A percentile compares a stretch with the other conserved stretches of the same genome.
Evolutionary conservation across 345 rosid species (phyloP).

Genomic region (Conringia planisiliqua): DNA sequence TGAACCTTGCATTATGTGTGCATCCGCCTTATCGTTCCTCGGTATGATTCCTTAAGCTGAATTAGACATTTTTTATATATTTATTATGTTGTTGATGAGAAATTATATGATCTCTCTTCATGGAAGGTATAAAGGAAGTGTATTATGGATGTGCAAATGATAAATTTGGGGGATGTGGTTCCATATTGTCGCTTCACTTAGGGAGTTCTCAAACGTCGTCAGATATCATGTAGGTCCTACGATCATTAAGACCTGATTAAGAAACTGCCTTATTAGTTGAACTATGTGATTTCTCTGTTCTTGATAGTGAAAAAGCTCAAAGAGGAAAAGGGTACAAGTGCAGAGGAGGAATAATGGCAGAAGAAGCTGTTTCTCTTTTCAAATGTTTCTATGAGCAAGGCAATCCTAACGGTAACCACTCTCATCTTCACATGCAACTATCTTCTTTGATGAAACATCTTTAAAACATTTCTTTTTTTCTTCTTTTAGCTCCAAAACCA

Average conservation of each 20-base stretch:
- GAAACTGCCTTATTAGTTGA: background rate
- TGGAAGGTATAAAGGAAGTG: slow-evolving; percentile 60
- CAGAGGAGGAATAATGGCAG: slow-evolving; percentile 70
- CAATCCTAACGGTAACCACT: slow-evolving; percentile 71
- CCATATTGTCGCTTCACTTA: slow-evolving; percentile 56
- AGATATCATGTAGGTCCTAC: slow-evolving; percentile 26
- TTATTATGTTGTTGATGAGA: background rate
- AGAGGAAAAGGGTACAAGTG: slow-evolving; percentile 49
- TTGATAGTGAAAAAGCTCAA: slow-evolving; percentile 32
- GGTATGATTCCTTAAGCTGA: slow-evolving; percentile 38
- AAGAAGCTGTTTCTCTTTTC: slow-evolving; percentile 64
- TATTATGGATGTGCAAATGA: slow-evolving; percentile 79
- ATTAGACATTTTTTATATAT: background rate
- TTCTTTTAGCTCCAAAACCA: slow-evolving; percentile 47
- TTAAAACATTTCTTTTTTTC: background rate
- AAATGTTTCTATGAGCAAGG: slow-evolving; percentile 81
- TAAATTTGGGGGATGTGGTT: slow-evolving; percentile 91
- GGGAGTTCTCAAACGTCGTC: slow-evolving; percentile 33
- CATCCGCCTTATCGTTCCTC: slow-evolving; percentile 71
- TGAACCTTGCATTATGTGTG: slow-evolving; percentile 95
- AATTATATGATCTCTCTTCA: background rate
- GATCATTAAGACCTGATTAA: background rate
- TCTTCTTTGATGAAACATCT: background rate
- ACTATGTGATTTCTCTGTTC: slow-evolving; percentile 1
- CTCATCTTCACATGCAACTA: background rate